Evolutionary conservation across 2,329 filamentous ascomycete genomes (phyloP).

Genomic region (Metarhizium robertsii): DNA sequence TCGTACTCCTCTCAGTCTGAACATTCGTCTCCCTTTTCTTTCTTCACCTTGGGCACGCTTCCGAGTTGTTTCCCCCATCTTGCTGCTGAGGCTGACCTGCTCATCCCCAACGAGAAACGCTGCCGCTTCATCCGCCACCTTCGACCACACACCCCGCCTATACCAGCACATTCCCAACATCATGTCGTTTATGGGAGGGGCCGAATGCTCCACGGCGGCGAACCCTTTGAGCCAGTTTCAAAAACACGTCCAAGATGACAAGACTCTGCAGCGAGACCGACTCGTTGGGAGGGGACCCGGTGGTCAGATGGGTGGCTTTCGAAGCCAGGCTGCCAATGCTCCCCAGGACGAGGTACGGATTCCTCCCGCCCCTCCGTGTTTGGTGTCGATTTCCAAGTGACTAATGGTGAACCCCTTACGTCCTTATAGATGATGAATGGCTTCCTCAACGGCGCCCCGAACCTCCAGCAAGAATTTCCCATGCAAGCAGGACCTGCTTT

Average conservation of each 20-base stretch:
- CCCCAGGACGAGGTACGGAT: slow-evolving; percentile 63
- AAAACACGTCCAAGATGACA: slow-evolving; percentile 95
- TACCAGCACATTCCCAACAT: slow-evolving; percentile 10
- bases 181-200: slow-evolving; percentile 94
- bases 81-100: neutral
- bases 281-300: slow-evolving; percentile 67
- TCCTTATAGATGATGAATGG: slow-evolving; percentile 76
- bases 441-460: slow-evolving; percentile 74
- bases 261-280: slow-evolving; percentile 84
- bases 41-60: neutral
- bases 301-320: slow-evolving; percentile 65
- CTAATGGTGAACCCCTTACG: neutral
- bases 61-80: neutral
- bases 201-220: slow-evolving; percentile 91
- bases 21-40: neutral
- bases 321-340: slow-evolving; percentile 58
- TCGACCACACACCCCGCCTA: neutral
- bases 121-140: neutral
- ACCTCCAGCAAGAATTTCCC: slow-evolving; percentile 43
- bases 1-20: neutral
- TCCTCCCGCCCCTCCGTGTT: neutral
- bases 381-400: neutral
- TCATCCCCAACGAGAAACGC: neutral
- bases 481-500: slow-evolving; percentile 41
- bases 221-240: slow-evolving; percentile 97